Base-by-base conservation (phyloP, 495 filamentous ascomycete genomes). In the Tuber umbilicatum region DNA sequence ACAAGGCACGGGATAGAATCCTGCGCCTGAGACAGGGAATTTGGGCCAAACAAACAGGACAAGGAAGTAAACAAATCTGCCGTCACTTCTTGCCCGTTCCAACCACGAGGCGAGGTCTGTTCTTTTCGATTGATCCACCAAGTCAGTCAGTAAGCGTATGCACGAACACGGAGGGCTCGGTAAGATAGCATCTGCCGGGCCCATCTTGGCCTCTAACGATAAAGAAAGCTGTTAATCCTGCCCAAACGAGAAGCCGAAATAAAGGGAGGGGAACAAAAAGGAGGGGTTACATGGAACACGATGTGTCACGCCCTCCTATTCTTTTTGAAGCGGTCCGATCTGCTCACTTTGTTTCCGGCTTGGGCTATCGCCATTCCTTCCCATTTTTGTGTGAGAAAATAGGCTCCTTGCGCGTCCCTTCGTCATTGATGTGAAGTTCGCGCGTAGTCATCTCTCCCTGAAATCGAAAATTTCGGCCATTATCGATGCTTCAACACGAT, bases 251-350 rank as follows among this genome's bases (percentile, higher is more conserved):
- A 60, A 60, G 50, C n/a, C n/a, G 16, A 60, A 31, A 16, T 27
- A 9, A n/a, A 60, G 23, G n/a, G 50, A 31, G n/a, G 50, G 50
- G 50, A 60, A 16, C 50, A n/a, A 60, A 60, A 60, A 60, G 50
- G 50, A 60, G 50, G 50, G 50, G 50, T 60, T 60, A 60, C 50
- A 60, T n/a, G 50, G 50, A 60, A 60, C 50, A 60, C 50, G 50
- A 31, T 60, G 50, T 31, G 50, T 31, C 50, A 60, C 50, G n/a
- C 50, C 16, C 50, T n/a, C 50, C 50, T 60, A 60, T 60, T 31
- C 2, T n/a, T 31, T 60, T 60, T 60, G 50, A 60, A 60, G 50
- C 50, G 50, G 50, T 27, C 50, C n/a, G 50, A 60, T 60, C 31
- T 60, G 27, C 23, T 31, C n/a, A 60, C n/a, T 60, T 60, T 60